Evolutionary conservation across 139 green algal species (phyloP).

Genomic region (Pleodorina starrii): DNA sequence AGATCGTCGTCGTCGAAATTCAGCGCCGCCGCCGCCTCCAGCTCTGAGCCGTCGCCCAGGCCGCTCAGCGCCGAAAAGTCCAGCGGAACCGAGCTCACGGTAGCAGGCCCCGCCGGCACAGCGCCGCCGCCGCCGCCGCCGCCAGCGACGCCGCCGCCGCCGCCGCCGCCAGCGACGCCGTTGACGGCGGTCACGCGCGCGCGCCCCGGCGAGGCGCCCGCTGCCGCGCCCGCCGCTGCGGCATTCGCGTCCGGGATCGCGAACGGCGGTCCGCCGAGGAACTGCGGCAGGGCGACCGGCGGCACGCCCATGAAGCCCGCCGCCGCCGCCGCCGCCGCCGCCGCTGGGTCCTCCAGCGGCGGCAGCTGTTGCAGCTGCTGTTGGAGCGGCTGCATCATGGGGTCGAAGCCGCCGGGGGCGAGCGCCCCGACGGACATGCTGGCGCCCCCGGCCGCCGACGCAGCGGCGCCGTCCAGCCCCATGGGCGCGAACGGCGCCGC

Average conservation of each 20-base stretch:
- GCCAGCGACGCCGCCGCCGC: neutral
- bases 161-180: neutral
- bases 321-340: neutral
- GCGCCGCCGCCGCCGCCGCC: neutral
- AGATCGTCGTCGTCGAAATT: neutral
- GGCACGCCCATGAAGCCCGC: neutral
- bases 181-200: neutral
- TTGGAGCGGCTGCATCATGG: neutral
- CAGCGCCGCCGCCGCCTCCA: neutral
- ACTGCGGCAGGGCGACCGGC: neutral
- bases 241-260: neutral
- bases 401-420: neutral
- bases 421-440: neutral
- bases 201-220: no score
- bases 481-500: neutral
- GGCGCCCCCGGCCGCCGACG: neutral
- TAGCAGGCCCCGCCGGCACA: no score
- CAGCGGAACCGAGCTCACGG: no score
- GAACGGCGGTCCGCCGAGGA: neutral
- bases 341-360: neutral
- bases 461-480: neutral
- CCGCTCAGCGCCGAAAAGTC: neutral
- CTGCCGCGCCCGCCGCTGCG: neutral
- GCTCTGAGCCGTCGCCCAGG: conserved; percentile 2
- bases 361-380: neutral